Evolutionary conservation across 2,329 filamentous ascomycete genomes (phyloP).

Genomic region (Colletotrichum shisoi): DNA sequence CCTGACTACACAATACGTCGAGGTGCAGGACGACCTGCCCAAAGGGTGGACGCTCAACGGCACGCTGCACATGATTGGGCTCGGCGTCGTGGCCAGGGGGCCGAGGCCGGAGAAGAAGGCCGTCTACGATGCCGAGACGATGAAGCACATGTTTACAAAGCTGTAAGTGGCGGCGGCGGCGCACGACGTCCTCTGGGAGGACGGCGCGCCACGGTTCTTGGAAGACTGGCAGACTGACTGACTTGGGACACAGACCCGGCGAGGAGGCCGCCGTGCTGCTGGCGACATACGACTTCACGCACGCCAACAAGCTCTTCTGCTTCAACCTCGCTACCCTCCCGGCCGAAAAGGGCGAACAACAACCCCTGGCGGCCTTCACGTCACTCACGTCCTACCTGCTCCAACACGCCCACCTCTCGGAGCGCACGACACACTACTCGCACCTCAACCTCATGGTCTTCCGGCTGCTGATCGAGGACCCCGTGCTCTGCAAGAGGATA

Average conservation of each 20-base stretch:
- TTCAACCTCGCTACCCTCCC: slow-evolving; percentile 76
- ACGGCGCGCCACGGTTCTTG: too few relatives aligned
- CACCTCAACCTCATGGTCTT: slow-evolving; percentile 86
- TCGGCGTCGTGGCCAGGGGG: slow-evolving; percentile 77
- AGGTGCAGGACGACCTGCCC: slow-evolving; percentile 87
- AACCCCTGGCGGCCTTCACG: slow-evolving; percentile 81
- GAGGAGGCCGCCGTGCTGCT: slow-evolving; percentile 81
- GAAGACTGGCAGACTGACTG: slow-evolving; percentile 1
- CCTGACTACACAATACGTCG: slow-evolving; percentile 78
- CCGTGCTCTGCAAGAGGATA: slow-evolving; percentile 79
- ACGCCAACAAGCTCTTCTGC: slow-evolving; percentile 95
- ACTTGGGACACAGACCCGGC: slow-evolving; percentile 68
- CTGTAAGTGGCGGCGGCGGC: slow-evolving; percentile 64
- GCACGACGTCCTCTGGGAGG: too few relatives aligned
- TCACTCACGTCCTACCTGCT: slow-evolving; percentile 92
- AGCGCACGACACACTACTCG: slow-evolving; percentile 80
- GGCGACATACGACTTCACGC: slow-evolving; percentile 89
- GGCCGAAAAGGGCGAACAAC: slow-evolving; percentile 70
- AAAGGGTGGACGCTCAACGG: slow-evolving; percentile 86
- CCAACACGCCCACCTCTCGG: slow-evolving; percentile 88
- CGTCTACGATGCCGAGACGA: slow-evolving; percentile 77
- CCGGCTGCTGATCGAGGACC: slow-evolving; percentile 86
- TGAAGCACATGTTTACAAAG: slow-evolving; percentile 80
- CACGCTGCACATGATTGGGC: slow-evolving; percentile 83
- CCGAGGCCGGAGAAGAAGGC: slow-evolving; percentile 68